A percentile compares a stretch with the other conserved stretches of the same genome.
phyloP scores from a whole-genome alignment of 768 basidiomycete species.

The Rubroboletus pulcherrimus region DNA sequence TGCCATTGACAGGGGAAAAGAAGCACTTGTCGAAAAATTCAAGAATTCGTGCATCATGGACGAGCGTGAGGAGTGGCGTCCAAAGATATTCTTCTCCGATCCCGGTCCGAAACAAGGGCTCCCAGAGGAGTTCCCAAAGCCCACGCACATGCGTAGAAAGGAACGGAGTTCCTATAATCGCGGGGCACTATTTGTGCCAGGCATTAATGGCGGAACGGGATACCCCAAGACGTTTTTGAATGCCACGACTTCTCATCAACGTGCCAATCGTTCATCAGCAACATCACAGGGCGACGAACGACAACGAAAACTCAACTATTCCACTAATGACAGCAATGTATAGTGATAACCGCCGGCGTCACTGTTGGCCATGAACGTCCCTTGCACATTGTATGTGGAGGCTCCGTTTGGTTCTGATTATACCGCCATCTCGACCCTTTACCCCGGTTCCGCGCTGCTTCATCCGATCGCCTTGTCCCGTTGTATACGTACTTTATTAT shows the following conservation, averaged over 20 bases:
- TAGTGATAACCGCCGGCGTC: constrained; percentile 1
- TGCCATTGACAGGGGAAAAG: constrained; percentile 62
- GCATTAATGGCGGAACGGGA: constrained; percentile 25
- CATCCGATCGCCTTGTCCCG: constrained; percentile 11
- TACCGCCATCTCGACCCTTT: constrained; percentile 7
- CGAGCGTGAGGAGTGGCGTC: constrained; percentile 76
- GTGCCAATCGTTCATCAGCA: constrained; percentile 12
- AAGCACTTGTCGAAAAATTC: constrained; percentile 88
- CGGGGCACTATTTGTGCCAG: constrained; percentile 64
- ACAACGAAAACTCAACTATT: constrained; percentile 20
- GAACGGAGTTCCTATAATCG: constrained; percentile 80
- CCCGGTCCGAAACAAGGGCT: constrained; percentile 68
- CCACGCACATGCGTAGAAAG: constrained; percentile 77
- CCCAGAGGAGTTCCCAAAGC: constrained; percentile 76
- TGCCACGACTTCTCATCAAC: constrained; percentile 16
- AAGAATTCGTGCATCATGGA: constrained; percentile 91
- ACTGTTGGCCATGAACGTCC: not conserved
- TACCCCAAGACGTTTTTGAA: constrained; percentile 30
- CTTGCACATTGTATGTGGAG: not conserved
- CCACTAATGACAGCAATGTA: constrained; percentile 5
- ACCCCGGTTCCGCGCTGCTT: constrained; percentile 11
- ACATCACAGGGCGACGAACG: constrained; percentile 23
- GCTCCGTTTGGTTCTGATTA: constrained; percentile 3
- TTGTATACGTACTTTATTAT: constrained; percentile 31
- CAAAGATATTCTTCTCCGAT: constrained; percentile 78